Evolutionary conservation across 768 basidiomycete genomes (phyloP), one percentile per base, ranked within the genome.

Genomic region (Termitomyces heimii): DNA sequence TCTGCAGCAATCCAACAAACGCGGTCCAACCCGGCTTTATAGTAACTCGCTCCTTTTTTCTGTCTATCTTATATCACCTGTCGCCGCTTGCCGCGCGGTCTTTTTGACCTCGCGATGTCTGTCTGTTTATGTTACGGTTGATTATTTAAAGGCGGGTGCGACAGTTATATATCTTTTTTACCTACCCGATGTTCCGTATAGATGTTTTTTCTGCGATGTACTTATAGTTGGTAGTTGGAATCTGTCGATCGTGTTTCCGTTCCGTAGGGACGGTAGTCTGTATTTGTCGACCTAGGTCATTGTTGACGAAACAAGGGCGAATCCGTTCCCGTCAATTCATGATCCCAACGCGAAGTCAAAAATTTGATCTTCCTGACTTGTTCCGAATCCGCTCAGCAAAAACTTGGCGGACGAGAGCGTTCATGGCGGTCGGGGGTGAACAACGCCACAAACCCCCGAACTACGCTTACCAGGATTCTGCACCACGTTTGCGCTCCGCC

Each of bases 361-460:
- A 50, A 50, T 34, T 32, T 50, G 31, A 39, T 51, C 20, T 26
- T 37, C 34, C 35, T 24, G 9, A 26, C 9, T 35, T 37, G 8
- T 51, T 51, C 47, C 31, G n/a, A 48, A 22, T 13, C 22, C 22
- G 22, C 48, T 48, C 31, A 48, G 18, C 29, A 48, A 32, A 29
- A 48, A 48, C 7, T 32, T 32, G 22, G 40, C 7, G 20, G 18
- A 31, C 28, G 12, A 14, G 20, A 10, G 7, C 34, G 40, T 20
- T n/a, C n/a, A 72, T 77, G 79, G 71, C 74, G 39, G 70, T 73
- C 58, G 66, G 65, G 57, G 72, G 71, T 51, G 77, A 81, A 68
- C 78, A 79, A 62, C 76, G 79, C 50, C 72, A 81, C 22, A 60
- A 61, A 31, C 57, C 56, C 13, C 81, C 82, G 32, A 73, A 81